Evolutionary conservation across 305 asterid species (phyloP), one percentile per base, ranked within the genome.

Genomic region (Andrographis paniculata): DNA sequence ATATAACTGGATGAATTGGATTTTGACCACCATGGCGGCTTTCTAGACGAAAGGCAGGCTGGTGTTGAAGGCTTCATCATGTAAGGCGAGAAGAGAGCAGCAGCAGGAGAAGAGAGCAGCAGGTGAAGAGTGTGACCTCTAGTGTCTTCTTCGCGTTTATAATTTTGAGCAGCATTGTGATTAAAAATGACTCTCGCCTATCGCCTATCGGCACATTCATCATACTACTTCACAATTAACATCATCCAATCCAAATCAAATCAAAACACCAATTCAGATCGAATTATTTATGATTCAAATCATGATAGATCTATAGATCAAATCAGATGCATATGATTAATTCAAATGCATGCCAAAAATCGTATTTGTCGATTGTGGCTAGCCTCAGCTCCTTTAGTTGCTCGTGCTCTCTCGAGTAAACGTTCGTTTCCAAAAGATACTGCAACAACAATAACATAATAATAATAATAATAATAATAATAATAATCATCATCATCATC

Each of bases 391-490:
- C 65, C 20, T 70, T 70, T 59, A 70, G 73, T 41, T 62, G 77
- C 22, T 47, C 67, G 37, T 70, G 73, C 45, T 70, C 77, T 58
- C 77, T 58, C 7, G 73, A 73, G 14, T 61, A 70, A 0, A 70
- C 70, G n/a, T 72, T 70, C 39, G 77, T 70, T 45, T 70, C 77
- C 66, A 70, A 39, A 16, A 70, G 45, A 28, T 70, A 70, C 77
- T 75, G 71, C 21, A 20, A n/a, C n/a, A n/a, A n/a, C n/a, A n/a
- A n/a, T n/a, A n/a, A n/a, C n/a, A 11, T 2, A 14, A n/a, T n/a
- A n/a, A n/a, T n/a, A n/a, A n/a, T n/a, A n/a, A n/a, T n/a, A n/a
- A n/a, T n/a, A n/a, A n/a, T n/a, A n/a, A n/a, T n/a, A n/a, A n/a
- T n/a, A n/a, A n/a, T n/a, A n/a, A 15, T 20, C 9, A 5, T 28